Evolutionary conservation across 2,329 filamentous ascomycete genomes (phyloP).

Genomic region (Colletotrichum noveboracense): DNA sequence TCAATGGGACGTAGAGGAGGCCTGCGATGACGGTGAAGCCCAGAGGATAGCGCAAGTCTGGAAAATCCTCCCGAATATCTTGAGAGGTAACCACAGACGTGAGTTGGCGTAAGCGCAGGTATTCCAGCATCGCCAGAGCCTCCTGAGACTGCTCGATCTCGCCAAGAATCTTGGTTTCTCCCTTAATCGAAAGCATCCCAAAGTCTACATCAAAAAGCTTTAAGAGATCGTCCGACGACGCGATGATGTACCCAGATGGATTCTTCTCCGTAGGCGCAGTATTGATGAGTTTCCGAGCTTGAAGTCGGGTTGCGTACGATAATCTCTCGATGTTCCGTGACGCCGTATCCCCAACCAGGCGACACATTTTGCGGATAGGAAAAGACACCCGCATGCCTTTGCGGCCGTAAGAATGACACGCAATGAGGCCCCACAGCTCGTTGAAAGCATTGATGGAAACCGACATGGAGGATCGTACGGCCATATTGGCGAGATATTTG

Average conservation of each 20-base stretch:
- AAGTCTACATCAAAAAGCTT: conserved; percentile 88
- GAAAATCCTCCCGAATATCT: conserved; percentile 78
- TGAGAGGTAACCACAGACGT: conserved; percentile 80
- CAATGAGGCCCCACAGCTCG: conserved; percentile 87
- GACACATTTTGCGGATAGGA: conserved; percentile 90
- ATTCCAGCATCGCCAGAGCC: conserved; percentile 83
- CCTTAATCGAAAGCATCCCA: conserved; percentile 81
- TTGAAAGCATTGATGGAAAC: conserved; percentile 88
- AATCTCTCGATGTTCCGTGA: conserved; percentile 87
- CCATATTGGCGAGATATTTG: conserved; percentile 89
- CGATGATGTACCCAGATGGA: conserved; percentile 88
- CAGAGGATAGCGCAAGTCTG: conserved; percentile 78
- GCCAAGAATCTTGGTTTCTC: conserved; percentile 89
- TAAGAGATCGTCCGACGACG: conserved; percentile 84
- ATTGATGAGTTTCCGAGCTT: conserved; percentile 88
- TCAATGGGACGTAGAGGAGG: conserved; percentile 81
- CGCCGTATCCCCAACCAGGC: conserved; percentile 83
- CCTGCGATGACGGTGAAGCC: conserved; percentile 82
- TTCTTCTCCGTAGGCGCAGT: conserved; percentile 82
- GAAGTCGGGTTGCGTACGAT: conserved; percentile 83
- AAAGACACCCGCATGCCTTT: conserved; percentile 91
- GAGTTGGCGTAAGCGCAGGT: conserved; percentile 76
- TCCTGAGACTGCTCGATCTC: conserved; percentile 79
- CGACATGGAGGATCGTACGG: conserved; percentile 92
- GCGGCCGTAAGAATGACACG: conserved; percentile 80